Percentiles rank a stretch among this genome's conserved stretches.
These are phyloP conservation scores for Hypoxylon trugodes DNA, from an alignment of 495 filamentous ascomycete species.

Conservation along the genomic window DNA sequence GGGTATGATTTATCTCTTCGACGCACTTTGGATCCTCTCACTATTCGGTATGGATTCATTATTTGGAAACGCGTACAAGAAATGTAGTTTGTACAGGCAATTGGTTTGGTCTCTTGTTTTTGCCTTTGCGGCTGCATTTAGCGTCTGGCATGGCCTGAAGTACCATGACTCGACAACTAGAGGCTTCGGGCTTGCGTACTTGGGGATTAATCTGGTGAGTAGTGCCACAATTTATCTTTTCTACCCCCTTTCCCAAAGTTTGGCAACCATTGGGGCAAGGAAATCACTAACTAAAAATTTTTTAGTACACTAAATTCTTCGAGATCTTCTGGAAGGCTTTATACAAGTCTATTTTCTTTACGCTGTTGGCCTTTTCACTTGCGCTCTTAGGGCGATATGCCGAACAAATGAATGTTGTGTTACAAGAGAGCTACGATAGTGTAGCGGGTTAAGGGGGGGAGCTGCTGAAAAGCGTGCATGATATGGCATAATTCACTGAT, in stretches of 20 bases:
- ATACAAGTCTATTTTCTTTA: neutral
- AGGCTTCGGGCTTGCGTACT: slow-evolving; percentile 3
- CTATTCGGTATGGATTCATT: neutral
- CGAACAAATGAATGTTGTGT: neutral
- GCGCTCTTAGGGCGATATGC: slow-evolving; percentile 9
- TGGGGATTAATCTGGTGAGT: slow-evolving; percentile 9
- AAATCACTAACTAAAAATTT: neutral
- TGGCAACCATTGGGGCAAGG: too few relatives aligned
- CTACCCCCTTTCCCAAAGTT: neutral
- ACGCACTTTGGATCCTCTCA: neutral
- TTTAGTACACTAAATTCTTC: neutral
- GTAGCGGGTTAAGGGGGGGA: neutral
- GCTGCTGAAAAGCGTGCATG: neutral
- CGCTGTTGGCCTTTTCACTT: neutral
- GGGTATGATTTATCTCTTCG: slow-evolving; percentile 3
- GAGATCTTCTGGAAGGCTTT: neutral
- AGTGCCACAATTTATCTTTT: neutral
- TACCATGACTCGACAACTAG: slow-evolving; percentile 4
- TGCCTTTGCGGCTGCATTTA: neutral
- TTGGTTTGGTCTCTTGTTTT: neutral
- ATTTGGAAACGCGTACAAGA: too few relatives aligned
- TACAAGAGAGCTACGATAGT: neutral
- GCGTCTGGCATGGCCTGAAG: neutral
- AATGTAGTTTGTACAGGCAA: too few relatives aligned
- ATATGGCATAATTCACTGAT: too few relatives aligned